Evolutionary conservation across 2,329 filamentous ascomycete species (phyloP).

Genomic region (Zymoseptoria pseudotritici): DNA sequence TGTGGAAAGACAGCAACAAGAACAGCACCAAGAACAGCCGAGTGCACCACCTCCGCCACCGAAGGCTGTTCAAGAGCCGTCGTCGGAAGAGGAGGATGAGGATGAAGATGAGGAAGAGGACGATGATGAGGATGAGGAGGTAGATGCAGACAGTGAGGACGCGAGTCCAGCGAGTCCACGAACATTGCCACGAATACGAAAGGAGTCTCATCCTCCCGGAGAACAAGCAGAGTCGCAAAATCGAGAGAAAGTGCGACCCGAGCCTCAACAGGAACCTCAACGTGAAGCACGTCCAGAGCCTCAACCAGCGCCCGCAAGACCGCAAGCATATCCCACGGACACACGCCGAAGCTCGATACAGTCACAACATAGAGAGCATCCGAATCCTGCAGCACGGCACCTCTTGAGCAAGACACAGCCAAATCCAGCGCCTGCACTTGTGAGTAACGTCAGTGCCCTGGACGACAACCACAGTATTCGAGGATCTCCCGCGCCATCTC

Average conservation of each 20-base stretch:
- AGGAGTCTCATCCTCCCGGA: background rate
- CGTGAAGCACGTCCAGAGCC: background rate
- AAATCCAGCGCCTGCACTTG: conserved; percentile 23
- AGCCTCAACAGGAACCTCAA: background rate
- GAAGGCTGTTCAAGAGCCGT: background rate
- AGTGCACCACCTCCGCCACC: background rate
- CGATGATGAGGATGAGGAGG: background rate
- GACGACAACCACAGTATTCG: conserved; percentile 23
- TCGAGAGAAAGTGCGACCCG: background rate
- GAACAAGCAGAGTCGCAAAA: background rate
- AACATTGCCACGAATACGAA: conserved; percentile 6
- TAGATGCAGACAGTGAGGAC: conserved; percentile 9
- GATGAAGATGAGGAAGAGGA: background rate
- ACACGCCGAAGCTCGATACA: conserved; percentile 12
- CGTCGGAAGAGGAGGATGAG: background rate
- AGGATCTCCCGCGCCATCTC: conserved; percentile 24
- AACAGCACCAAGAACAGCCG: background rate
- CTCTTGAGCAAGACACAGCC: conserved; percentile 20
- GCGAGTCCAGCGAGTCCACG: conserved; percentile 8
- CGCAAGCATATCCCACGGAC: background rate
- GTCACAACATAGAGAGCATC: conserved; percentile 11
- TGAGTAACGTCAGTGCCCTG: conserved; percentile 27
- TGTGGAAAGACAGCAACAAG: background rate
- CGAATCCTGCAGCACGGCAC: conserved; percentile 22
- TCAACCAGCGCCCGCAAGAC: conserved; percentile 1